phyloP scores from a whole-genome alignment of 2,329 filamentous ascomycete species.

The Cladosporium sp. region DNA sequence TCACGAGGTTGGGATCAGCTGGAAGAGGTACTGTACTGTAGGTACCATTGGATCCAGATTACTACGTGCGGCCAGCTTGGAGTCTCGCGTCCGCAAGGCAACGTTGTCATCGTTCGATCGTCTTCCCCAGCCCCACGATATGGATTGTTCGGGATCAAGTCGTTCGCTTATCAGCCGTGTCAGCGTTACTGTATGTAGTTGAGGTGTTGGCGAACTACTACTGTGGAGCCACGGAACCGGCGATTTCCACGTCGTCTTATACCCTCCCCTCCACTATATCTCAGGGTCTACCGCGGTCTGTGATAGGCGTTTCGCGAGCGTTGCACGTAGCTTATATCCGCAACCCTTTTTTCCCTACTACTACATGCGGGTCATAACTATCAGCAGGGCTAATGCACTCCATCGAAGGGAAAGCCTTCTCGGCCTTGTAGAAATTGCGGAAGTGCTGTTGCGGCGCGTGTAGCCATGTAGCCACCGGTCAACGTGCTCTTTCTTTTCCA shows the following conservation, averaged over 20 bases:
- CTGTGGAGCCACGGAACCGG: neutral
- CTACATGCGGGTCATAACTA: constrained; percentile 9
- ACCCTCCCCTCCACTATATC: constrained; percentile 8
- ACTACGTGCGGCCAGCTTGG: neutral
- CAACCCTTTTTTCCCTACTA: constrained; percentile 1
- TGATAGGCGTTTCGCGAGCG: constrained; percentile 1
- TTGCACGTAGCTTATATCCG: neutral
- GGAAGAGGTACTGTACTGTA: neutral
- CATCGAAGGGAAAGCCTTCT: neutral
- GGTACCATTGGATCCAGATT: neutral
- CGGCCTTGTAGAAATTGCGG: constrained; percentile 1
- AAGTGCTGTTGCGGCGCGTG: neutral
- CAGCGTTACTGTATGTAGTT: neutral
- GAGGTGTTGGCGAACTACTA: neutral
- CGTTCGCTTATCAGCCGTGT: constrained; percentile 1
- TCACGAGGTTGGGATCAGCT: constrained; percentile 1
- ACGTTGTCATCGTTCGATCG: constrained; percentile 3
- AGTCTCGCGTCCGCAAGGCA: neutral
- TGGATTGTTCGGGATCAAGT: too few relatives aligned
- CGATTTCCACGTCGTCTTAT: constrained; percentile 6
- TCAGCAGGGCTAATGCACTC: neutral
- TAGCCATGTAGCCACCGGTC: neutral
- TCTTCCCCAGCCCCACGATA: neutral
- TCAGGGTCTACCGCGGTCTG: neutral
- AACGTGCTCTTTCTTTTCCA: neutral